Base-by-base conservation (phyloP, 2,329 filamentous ascomycete genomes). In the Passalora sequoiae region DNA sequence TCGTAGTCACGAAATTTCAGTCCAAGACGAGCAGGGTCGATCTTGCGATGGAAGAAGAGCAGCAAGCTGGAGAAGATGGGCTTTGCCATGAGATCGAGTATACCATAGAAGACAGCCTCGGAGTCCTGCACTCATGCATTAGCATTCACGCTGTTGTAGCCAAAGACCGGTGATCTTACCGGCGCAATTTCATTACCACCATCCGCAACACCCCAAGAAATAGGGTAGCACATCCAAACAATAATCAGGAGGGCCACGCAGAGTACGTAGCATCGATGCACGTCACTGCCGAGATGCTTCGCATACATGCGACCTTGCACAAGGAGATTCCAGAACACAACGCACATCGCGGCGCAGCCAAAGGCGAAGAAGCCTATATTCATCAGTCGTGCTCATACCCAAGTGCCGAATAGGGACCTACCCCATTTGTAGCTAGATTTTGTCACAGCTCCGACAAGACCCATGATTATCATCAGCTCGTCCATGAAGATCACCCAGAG, bases 61-160 rank as follows among this genome's bases (percentile, higher is more conserved):
- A 84, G 66, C 1, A 80, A 50, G 4, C 68, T 63, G 1, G 75
- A 74, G 51, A 83, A 83, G 7, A 74, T 66, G 1, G 77, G 76
- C 62, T 83, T 83, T 1, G 79, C 71, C 1, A 81, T 40, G 5
- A 83, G 63, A 43, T 84, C 80, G 1, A 84, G 67, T 2, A 83
- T 62, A 10, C 79, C 78, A 52, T 84, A 84, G 58, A 82, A 82
- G 40, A 81, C 65, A 3, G 77, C 77, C 53, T 84, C 80, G 0
- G 76, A 77, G 56, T 83, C 79, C 0, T 32, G 31, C 15, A 24
- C n/a, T 20, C 9, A 15, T 16, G 29, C 19, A n/a, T 17, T 12
- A 41, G 21, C n/a, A 24, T 9, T 16, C 12, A 19, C 20, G 10
- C 6, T 3, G 4, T 7, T 21, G 27, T 13, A 33, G 13, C 9